Conservation (phyloP, 179 eudicot species). For the Pouteria campechiana region DNA sequence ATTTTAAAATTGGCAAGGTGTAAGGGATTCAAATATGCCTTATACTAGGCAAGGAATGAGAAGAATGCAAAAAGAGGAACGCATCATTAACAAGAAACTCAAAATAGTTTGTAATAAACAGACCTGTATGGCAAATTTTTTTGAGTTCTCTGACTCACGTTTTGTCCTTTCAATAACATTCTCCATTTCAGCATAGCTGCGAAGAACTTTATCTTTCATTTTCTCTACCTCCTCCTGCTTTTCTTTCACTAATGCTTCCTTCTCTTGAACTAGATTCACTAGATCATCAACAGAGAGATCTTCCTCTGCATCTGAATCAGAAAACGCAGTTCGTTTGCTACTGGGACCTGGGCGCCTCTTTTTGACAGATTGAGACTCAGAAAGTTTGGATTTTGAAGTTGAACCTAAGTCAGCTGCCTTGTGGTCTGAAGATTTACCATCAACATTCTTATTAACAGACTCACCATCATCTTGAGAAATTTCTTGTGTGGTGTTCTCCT, state of each 20-base stretch:
- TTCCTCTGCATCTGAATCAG: slow-evolving; percentile 54
- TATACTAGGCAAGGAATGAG: slow-evolving; percentile 1
- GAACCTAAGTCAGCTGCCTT: slow-evolving; percentile 40
- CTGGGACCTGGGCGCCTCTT: slow-evolving; percentile 18
- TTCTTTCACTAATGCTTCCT: slow-evolving; percentile 43
- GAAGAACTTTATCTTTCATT: slow-evolving; percentile 69
- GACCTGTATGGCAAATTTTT: slow-evolving; percentile 96
- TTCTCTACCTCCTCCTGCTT: slow-evolving; percentile 57
- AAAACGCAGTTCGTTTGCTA: slow-evolving; percentile 37
- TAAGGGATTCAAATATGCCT: neutral
- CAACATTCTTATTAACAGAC: slow-evolving; percentile 16
- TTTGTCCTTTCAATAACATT: slow-evolving; percentile 80
- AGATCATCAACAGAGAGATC: slow-evolving; percentile 74
- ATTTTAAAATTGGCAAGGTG: neutral
- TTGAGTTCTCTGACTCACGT: slow-evolving; percentile 86
- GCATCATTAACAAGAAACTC: neutral
- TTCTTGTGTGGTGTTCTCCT: slow-evolving; percentile 19
- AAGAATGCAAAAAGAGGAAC: neutral
- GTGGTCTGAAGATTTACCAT: slow-evolving; percentile 12
- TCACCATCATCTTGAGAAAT: slow-evolving; percentile 10
- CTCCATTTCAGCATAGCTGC: slow-evolving; percentile 85
- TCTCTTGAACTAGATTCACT: slow-evolving; percentile 66
- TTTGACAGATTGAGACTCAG: slow-evolving; percentile 14
- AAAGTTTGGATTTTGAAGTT: slow-evolving; percentile 12
- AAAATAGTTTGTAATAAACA: too few species aligned